Evolutionary conservation across 306 rosid species (phyloP).

Genomic region (Astragalus glycyphyllos): DNA sequence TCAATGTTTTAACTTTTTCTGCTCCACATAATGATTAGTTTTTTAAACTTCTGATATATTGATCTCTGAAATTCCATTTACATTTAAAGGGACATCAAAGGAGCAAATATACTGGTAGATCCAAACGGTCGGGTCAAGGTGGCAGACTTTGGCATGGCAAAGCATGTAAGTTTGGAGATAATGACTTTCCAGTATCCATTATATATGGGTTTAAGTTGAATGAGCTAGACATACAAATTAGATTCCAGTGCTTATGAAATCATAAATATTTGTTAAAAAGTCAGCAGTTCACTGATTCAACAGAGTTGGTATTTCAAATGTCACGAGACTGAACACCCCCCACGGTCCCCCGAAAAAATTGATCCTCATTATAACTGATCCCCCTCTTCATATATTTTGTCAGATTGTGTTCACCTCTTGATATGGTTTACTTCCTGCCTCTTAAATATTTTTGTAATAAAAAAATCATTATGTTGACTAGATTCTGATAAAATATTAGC

Average conservation of each 20-base stretch:
- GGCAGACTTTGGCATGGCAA: slow-evolving; percentile 99
- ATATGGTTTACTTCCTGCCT: neutral
- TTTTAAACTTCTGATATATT: slow-evolving; percentile 28
- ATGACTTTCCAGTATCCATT: slow-evolving; percentile 17
- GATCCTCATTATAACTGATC: no score
- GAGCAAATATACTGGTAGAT: slow-evolving; percentile 98
- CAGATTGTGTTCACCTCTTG: neutral
- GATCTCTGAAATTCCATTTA: slow-evolving; percentile 38
- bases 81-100: slow-evolving; percentile 89
- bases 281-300: slow-evolving; percentile 17
- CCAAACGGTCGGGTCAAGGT: slow-evolving; percentile 91
- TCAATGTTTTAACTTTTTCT: slow-evolving; percentile 30
- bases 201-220: slow-evolving; percentile 36
- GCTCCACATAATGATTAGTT: slow-evolving; percentile 28
- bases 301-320: slow-evolving; percentile 15
- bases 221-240: slow-evolving; percentile 25
- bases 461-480: no score
- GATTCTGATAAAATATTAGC: neutral
- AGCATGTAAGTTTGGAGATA: slow-evolving; percentile 78
- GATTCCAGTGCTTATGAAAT: slow-evolving; percentile 23
- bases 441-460: neutral
- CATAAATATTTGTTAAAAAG: slow-evolving; percentile 23
- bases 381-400: neutral
- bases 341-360: neutral
- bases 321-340: neutral